Conservation (phyloP, 352 stramenopile species). For the Saprolegnia parasitica region DNA sequence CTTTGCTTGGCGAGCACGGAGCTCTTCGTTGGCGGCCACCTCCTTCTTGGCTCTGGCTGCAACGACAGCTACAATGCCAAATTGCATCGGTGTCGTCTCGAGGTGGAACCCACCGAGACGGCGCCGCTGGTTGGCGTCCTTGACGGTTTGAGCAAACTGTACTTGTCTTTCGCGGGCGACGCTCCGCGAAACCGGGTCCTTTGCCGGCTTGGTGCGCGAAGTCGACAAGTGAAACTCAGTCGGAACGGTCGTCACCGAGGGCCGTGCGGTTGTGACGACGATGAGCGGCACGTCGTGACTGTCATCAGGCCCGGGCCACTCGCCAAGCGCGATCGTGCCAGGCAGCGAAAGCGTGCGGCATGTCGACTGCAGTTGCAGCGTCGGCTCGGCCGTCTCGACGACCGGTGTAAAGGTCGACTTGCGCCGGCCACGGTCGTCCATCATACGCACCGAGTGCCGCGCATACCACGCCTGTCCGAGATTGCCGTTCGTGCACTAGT, state of each 20-base stretch:
- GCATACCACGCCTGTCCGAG: conserved; percentile 14
- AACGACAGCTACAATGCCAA: not conserved
- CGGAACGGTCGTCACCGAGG: not conserved
- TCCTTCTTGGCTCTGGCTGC: not conserved
- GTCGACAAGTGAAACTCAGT: not conserved
- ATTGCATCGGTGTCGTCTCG: not conserved
- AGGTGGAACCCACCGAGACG: not conserved
- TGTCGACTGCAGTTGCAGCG: not conserved
- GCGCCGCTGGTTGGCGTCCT: not conserved
- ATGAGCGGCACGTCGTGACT: not conserved
- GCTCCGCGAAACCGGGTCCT: not conserved
- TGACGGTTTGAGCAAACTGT: not conserved
- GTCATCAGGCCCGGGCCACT: not conserved
- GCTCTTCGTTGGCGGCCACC: not conserved
- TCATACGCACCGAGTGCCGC: not conserved
- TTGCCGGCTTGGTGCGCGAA: not conserved
- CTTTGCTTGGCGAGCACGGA: not conserved
- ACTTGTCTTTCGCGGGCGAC: not conserved
- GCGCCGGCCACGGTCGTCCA: not conserved
- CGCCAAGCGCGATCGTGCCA: not conserved
- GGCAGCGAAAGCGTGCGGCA: not conserved
- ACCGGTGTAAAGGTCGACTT: not conserved
- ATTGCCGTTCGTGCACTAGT: not conserved
- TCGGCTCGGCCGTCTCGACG: not conserved
- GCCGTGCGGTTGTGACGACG: not conserved